Conservation (phyloP, 139 green algal genomes). For the Zygnema circumcarinatum region DNA sequence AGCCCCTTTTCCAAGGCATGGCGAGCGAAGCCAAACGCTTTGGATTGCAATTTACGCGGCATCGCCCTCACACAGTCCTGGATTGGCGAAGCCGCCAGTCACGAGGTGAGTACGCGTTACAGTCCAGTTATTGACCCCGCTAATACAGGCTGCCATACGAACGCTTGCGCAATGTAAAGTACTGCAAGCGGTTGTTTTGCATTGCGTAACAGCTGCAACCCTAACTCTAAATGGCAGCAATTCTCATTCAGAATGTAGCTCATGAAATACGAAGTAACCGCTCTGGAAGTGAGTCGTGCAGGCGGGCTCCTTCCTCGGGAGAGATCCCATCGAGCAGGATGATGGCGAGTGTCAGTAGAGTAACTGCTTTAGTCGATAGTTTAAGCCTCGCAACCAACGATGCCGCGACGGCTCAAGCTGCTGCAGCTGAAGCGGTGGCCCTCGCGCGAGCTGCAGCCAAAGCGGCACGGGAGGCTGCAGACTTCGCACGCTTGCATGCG, state of each 20-base stretch:
- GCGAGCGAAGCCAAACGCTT: too few relatives aligned
- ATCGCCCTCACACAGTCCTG: too few relatives aligned
- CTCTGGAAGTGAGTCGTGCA: background rate
- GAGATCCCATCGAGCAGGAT: background rate
- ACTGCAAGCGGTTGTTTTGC: background rate
- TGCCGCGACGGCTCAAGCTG: slow-evolving; percentile 2
- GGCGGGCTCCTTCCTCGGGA: background rate
- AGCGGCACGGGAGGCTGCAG: slow-evolving; percentile 27
- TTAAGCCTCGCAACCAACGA: slow-evolving; percentile 1
- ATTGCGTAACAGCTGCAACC: too few relatives aligned
- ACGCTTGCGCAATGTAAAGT: background rate
- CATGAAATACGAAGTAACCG: too few relatives aligned
- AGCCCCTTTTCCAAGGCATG: too few relatives aligned
- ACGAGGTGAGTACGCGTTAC: too few relatives aligned
- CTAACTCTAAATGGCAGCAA: background rate
- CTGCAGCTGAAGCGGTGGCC: slow-evolving; percentile 34
- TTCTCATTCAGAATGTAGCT: background rate
- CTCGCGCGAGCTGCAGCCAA: slow-evolving; percentile 29
- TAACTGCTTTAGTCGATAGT: background rate
- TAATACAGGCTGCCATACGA: background rate
- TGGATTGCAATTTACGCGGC: too few relatives aligned
- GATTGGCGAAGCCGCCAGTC: too few relatives aligned
- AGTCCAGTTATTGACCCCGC: background rate
- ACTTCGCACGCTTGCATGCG: background rate
- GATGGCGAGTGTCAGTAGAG: background rate